phyloP scores from a whole-genome alignment of 805 yeast species.

The Hemisphaericaspora nanyangensis region DNA sequence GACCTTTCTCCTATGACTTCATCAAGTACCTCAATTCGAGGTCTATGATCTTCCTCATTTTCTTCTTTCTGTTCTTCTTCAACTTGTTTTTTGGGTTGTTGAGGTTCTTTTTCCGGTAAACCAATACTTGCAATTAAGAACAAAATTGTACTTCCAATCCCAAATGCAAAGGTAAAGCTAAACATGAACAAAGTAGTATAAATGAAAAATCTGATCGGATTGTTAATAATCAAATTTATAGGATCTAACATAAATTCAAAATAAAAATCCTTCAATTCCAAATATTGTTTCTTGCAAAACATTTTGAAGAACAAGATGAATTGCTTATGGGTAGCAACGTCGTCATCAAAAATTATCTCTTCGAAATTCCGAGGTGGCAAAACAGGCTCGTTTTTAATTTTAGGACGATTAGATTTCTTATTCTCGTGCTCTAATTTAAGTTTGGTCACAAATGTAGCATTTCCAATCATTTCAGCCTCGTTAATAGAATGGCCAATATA shows the following conservation, averaged over 20 bases:
- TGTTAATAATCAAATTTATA: constrained; percentile 33
- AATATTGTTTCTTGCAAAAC: constrained; percentile 16
- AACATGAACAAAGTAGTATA: constrained; percentile 43
- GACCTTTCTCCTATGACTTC: no score
- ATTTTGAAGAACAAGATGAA: constrained; percentile 14
- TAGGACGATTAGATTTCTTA: constrained; percentile 39
- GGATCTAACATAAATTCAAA: constrained; percentile 44
- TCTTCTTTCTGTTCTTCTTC: not conserved
- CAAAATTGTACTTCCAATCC: constrained; percentile 15
- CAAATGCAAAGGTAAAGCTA: constrained; percentile 40
- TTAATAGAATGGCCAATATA: constrained; percentile 79
- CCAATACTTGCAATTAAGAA: constrained; percentile 7
- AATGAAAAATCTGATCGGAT: constrained; percentile 50
- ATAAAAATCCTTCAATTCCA: constrained; percentile 29
- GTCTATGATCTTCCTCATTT: not conserved
- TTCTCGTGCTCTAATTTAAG: constrained; percentile 45
- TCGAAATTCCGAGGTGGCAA: constrained; percentile 42
- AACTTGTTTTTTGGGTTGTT: not conserved
- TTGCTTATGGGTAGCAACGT: constrained; percentile 11
- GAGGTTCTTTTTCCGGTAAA: not conserved
- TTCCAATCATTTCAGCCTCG: constrained; percentile 84
- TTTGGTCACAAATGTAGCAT: constrained; percentile 63
- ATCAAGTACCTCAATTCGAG: not conserved
- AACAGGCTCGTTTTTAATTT: constrained; percentile 37
- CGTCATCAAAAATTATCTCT: constrained; percentile 23